These are phyloP conservation scores for Eucalyptus curtisii DNA, from an alignment of 345 rosid species.

Conservation along the genomic window DNA sequence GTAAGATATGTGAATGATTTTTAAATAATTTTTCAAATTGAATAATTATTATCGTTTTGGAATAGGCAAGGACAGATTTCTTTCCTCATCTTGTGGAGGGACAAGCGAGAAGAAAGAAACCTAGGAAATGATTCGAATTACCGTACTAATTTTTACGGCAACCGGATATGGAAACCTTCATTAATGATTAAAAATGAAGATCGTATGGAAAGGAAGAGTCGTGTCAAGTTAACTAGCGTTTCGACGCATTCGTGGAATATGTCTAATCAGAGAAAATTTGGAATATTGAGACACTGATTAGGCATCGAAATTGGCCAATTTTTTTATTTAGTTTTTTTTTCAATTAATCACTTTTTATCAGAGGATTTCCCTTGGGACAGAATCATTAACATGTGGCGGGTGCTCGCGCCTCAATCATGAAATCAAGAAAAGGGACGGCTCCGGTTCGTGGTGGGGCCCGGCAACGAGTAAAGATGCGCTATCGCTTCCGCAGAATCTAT, in stretches of 20 bases:
- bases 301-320: not conserved
- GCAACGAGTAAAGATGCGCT: not conserved
- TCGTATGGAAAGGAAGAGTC: no score
- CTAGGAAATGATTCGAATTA: not conserved
- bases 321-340: no score
- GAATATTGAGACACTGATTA: not conserved
- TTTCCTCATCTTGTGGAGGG: not conserved
- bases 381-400: not conserved
- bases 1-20: not conserved
- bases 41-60: not conserved
- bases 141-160: not conserved
- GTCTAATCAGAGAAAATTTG: no score
- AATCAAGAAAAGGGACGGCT: not conserved
- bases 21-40: no score
- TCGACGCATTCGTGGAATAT: not conserved
- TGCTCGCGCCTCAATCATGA: not conserved
- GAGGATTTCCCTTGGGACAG: no score
- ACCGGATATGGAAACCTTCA: not conserved
- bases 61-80: not conserved
- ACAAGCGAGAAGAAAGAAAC: not conserved
- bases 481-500: not conserved
- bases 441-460: not conserved
- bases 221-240: not conserved
- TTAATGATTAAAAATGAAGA: not conserved
- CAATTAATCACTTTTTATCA: no score